A percentile compares a stretch with the other conserved stretches of the same genome.
phyloP scores from a whole-genome alignment of 2,329 filamentous ascomycete genomes.

The Drechslerella coelobrocha region DNA sequence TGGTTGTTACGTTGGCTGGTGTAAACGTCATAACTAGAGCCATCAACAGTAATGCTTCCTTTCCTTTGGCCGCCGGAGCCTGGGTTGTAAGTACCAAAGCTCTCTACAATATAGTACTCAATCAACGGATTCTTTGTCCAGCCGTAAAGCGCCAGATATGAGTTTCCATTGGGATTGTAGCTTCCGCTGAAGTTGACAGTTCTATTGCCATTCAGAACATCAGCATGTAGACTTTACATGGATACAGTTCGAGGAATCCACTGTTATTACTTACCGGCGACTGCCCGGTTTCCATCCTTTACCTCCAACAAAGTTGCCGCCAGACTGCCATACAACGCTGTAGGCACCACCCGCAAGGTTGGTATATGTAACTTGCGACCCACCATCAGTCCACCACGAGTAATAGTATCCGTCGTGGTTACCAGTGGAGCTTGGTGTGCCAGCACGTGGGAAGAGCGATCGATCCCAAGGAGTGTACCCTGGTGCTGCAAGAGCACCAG shows the following conservation, averaged over 20 bases:
- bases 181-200: constrained; percentile 57
- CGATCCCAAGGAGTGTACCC: constrained; percentile 55
- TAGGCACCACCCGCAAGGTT: constrained; percentile 64
- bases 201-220: constrained; percentile 20
- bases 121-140: constrained; percentile 59
- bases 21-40: constrained; percentile 59
- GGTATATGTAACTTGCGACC: constrained; percentile 64
- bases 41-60: constrained; percentile 58
- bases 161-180: constrained; percentile 55
- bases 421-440: constrained; percentile 62
- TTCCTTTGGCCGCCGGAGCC: constrained; percentile 57
- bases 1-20: constrained; percentile 59
- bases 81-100: constrained; percentile 58
- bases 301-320: constrained; percentile 63
- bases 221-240: too few relatives aligned
- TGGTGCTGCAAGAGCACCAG: constrained; percentile 58
- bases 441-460: constrained; percentile 55
- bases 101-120: constrained; percentile 60
- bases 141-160: constrained; percentile 61
- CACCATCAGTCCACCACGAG: constrained; percentile 67
- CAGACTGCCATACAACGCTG: constrained; percentile 62
- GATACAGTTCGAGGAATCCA: too few relatives aligned
- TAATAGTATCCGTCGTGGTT: constrained; percentile 68
- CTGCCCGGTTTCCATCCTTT: constrained; percentile 63
- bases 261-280: constrained; percentile 53